These are phyloP conservation scores for Penicillium janthinellum DNA, from an alignment of 2,329 filamentous ascomycete species.

Conservation along the genomic window DNA sequence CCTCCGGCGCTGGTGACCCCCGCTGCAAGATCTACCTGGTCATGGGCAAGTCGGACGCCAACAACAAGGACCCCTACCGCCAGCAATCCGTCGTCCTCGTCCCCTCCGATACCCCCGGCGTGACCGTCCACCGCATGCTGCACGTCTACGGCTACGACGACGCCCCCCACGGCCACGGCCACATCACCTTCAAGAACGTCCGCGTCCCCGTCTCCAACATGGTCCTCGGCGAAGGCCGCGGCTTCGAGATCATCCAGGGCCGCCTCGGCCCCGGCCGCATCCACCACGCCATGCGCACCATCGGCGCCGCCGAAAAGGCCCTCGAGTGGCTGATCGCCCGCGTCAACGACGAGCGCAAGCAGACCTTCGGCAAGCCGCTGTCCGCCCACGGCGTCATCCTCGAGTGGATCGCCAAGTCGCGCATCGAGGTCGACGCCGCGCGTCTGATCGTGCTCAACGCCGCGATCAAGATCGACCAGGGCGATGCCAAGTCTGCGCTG, in stretches of 20 bases:
- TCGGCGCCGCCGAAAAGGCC: slow-evolving; percentile 86
- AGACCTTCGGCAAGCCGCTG: slow-evolving; percentile 85
- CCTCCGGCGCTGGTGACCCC: slow-evolving; percentile 88
- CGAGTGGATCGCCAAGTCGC: slow-evolving; percentile 88
- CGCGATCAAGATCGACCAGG: slow-evolving; percentile 89
- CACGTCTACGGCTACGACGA: slow-evolving; percentile 95
- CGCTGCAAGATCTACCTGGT: slow-evolving; percentile 93
- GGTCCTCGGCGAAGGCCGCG: slow-evolving; percentile 87
- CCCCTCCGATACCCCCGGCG: slow-evolving; percentile 75
- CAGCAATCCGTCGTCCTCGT: slow-evolving; percentile 95
- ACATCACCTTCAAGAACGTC: slow-evolving; percentile 86
- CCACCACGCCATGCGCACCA: slow-evolving; percentile 95
- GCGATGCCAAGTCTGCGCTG: slow-evolving; percentile 83
- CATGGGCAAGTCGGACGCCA: slow-evolving; percentile 87
- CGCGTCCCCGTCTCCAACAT: slow-evolving; percentile 82
- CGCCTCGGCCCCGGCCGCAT: slow-evolving; percentile 94
- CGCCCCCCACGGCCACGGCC: slow-evolving; percentile 95
- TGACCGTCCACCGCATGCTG: slow-evolving; percentile 93
- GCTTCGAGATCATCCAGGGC: slow-evolving; percentile 98
- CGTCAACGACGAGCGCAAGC: slow-evolving; percentile 89
- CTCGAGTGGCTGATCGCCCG: slow-evolving; percentile 94
- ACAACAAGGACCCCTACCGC: slow-evolving; percentile 74
- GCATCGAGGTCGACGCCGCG: slow-evolving; percentile 91
- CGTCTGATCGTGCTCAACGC: slow-evolving; percentile 91
- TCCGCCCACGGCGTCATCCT: slow-evolving; percentile 91